These are phyloP conservation scores for Croton laevigatus DNA, from an alignment of 441 rosid genomes.

Conservation along the genomic window DNA sequence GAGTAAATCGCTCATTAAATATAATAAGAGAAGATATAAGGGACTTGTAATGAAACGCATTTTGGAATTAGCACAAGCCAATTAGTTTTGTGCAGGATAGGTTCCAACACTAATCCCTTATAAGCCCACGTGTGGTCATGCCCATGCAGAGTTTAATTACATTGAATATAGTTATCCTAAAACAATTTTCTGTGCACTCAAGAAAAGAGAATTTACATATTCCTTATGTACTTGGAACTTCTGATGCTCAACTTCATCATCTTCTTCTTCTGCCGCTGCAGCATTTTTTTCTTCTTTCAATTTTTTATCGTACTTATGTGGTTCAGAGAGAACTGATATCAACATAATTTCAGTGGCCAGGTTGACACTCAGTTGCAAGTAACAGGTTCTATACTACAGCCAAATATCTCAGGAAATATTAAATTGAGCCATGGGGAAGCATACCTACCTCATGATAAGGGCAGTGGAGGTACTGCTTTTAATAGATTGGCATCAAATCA, in stretches of 20 bases:
- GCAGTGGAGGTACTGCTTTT: conserved; percentile 71
- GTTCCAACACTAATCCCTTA: no score
- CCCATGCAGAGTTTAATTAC: no score
- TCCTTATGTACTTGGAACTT: not conserved
- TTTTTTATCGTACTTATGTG: conserved; percentile 14
- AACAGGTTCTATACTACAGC: conserved; percentile 96
- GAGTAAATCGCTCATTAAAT: no score
- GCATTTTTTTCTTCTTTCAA: conserved; percentile 2
- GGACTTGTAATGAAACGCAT: no score
- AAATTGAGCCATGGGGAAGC: conserved; percentile 99
- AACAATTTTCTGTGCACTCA: not conserved
- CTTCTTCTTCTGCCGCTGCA: conserved; percentile 5
- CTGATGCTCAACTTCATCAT: not conserved
- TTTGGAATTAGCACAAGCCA: no score
- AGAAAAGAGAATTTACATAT: not conserved
- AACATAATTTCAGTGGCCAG: conserved; percentile 79
- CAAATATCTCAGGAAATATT: conserved; percentile 89
- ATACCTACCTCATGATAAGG: conserved; percentile 96
- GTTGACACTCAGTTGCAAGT: conserved; percentile 92
- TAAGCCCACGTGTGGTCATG: no score
- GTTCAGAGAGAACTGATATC: conserved; percentile 26
- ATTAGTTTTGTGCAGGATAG: no score
- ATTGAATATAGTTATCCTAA: no score
- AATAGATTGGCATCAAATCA: conserved; percentile 73
- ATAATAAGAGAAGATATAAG: no score